Evolutionary conservation across 1,284 basidiomycete genomes (phyloP), one percentile per base, ranked within the genome.

Genomic region (Ganoderma leucocontextum): DNA sequence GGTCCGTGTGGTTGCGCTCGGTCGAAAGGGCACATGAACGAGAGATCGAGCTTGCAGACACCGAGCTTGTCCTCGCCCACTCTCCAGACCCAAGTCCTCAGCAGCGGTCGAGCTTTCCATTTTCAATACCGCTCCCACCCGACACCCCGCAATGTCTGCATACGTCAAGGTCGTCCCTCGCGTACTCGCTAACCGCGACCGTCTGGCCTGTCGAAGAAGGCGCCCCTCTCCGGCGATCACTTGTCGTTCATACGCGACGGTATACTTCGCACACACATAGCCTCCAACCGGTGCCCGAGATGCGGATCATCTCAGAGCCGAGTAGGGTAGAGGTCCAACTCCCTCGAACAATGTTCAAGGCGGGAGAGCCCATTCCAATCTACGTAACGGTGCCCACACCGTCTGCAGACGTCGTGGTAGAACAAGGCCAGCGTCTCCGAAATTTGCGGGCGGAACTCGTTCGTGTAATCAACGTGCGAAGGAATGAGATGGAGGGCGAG

Each of bases 331-430:
- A 91, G 66, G 87, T 90, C 39, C 87, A 95, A 78, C 78, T 95
- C 25, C 91, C 93, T 38, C 84, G 92, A 67, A 86, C 87, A 17
- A 89, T 84, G 0, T 95, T 91, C 78, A 85, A 83, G 63, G 86
- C 86, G 1, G 88, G 88, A 29, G 93, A 95, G 75, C 80, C 86
- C 25, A 88, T 95, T 57, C 91, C 93, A 2, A 80, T 94, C 36
- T 95, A 95, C 75, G 84, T 94, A 60, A 93, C 91, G 6, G 82
- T 95, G 3, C 92, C 93, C 9, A 85, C 91, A 17, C 93, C 93
- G 15, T 77, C 82, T 35, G 82, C 85, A 55, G 87, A 89, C 69
- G 82, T 91, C 22, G 87, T 95, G 36, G 79, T 91, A 2, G 86
- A 90, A 62, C 84, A 84, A 62, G 91, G 91, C 4, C 78, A 93